A percentile compares a stretch with the other conserved stretches of the same genome.
Evolutionary conservation across 768 basidiomycete genomes (phyloP).

Genomic region (Lentinula edodes): DNA sequence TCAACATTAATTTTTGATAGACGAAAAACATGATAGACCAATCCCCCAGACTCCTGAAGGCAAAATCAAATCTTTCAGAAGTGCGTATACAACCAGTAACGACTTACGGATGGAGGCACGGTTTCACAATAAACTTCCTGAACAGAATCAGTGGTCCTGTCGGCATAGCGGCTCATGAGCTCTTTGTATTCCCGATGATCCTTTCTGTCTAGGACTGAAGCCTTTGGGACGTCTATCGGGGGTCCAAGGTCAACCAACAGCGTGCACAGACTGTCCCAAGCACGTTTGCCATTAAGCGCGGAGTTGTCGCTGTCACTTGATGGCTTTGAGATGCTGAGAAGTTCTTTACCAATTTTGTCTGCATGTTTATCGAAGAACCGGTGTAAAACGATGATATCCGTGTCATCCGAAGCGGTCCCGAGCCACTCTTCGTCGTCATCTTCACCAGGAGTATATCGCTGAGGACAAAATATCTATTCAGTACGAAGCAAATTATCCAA

Average conservation of each 20-base stretch:
- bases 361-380: slow-evolving; percentile 82
- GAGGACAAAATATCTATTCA: background rate
- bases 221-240: slow-evolving; percentile 58
- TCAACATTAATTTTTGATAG: slow-evolving; percentile 74
- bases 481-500: background rate
- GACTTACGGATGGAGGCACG: slow-evolving; percentile 37
- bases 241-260: slow-evolving; percentile 75
- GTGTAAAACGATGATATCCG: slow-evolving; percentile 77
- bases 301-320: slow-evolving; percentile 49
- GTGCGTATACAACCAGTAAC: background rate
- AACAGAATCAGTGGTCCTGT: slow-evolving; percentile 57
- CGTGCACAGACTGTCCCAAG: slow-evolving; percentile 79
- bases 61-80: background rate
- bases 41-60: slow-evolving; percentile 33
- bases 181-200: slow-evolving; percentile 64
- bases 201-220: slow-evolving; percentile 39
- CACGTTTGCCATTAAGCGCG: slow-evolving; percentile 63
- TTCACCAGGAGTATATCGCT: slow-evolving; percentile 26
- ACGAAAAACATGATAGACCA: slow-evolving; percentile 55
- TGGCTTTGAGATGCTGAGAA: slow-evolving; percentile 66
- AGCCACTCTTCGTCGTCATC: slow-evolving; percentile 71
- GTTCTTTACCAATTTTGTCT: slow-evolving; percentile 83
- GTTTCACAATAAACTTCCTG: slow-evolving; percentile 62
- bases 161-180: slow-evolving; percentile 58
- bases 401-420: slow-evolving; percentile 75